Base-by-base conservation (phyloP, 129 eudicot species). In the Smallanthus sonchifolius region DNA sequence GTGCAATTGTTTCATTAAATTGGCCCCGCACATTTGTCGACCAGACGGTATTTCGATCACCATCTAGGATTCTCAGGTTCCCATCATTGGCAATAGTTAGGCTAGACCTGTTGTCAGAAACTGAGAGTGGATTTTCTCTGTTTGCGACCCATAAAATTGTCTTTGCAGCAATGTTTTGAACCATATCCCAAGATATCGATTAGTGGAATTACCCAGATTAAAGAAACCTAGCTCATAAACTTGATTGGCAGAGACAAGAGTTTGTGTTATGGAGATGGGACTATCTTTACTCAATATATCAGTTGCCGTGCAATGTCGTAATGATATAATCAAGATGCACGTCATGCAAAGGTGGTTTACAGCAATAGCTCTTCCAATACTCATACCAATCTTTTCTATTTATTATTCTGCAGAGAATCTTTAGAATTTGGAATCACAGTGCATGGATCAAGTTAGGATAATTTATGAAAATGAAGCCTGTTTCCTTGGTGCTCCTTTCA, bases 161-260 rank as follows among this genome's bases (percentile, higher is more conserved):
- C 10, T 36, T 48, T 52, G 37, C 54, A 15, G 32, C 2, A 34
- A 24, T 24, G 51, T 28, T 73, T 65, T 81, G 78, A 30, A 75
- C 78, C 85, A 81, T 54, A 81, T 76, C 7, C 85, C 85, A 16
- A 81, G 45, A 71, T 75, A 70, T 42, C 63, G 52, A 4, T 70
- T 75, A 17, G 59, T 43, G 1, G 84, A 75, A 49, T 68, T 75
- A 34, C 39, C 77, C 15, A 69, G 77, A 69, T n/a, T 49, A 59
- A 81, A 81, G 74, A 81, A 81, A 28, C 81, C 81, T 3, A 81
- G 39, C 65, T 81, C 84, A 34, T 75, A 75, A 30, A 62, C 51
- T 75, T 81, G 81, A 43, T 77, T 69, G 37, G 77, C 13, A 14
- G 84, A 81, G 51, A 75, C 60, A 52, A 81, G 84, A 62, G 84